Evolutionary conservation across 148 eudicot species (phyloP), one percentile per base, ranked within the genome.

Genomic region (Chenopodium berlandieri): DNA sequence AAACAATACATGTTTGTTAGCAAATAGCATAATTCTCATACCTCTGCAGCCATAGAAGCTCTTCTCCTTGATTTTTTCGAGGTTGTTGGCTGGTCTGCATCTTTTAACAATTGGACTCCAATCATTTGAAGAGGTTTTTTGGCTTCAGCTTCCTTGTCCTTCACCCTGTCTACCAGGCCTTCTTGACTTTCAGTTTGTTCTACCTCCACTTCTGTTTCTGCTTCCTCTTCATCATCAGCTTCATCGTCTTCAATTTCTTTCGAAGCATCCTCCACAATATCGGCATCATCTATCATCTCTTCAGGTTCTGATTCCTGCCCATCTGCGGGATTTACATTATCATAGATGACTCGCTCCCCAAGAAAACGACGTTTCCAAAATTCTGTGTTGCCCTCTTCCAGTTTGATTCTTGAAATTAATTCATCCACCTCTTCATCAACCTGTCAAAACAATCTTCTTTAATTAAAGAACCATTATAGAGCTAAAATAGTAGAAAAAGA

Each of bases 351-450:
- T 40, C 86, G 90, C 87, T 95, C 99, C 78, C 97, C 99, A 62
- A 96, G 95, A 87, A 96, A 96, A 79, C 99, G 96, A 63, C 92
- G 88, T 88, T 81, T 96, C 99, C 99, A 96, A 84, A 89, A 96
- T 86, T 96, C 98, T 17, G 99, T 96, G 79, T 96, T 92, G 75
- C 99, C 99, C 86, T 96, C 98, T 85, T 96, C 82, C 83, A 94
- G 84, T 87, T 89, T 92, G 73, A 96, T 94, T 84, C 97, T 89
- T 70, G 97, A 96, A 83, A 96, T 92, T 67, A 96, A 71, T 80
- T 94, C 98, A 71, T 96, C 94, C 72, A 94, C 83, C 89, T 96
- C 99, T 80, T 90, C 99, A 86, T 96, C 98, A 82, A 92, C 84
- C 99, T 96, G 90, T 73, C 74, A 75, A 71, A 81, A 60, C 63